phyloP scores from a whole-genome alignment of 768 basidiomycete species.

The Dioszegia aurantiaca region DNA sequence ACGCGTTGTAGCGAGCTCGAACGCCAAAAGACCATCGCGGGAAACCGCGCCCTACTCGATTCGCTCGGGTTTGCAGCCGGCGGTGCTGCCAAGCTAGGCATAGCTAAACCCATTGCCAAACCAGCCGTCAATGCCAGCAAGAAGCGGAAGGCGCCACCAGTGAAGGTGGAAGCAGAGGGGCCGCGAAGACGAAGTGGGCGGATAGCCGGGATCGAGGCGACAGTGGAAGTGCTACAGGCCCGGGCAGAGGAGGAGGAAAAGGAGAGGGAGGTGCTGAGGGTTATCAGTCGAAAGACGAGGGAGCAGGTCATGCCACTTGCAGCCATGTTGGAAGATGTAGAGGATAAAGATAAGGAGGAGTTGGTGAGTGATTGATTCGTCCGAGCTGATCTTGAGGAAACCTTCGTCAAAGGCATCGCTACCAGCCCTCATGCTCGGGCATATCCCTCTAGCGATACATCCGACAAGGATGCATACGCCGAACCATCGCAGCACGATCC shows the following conservation, averaged over 20 bases:
- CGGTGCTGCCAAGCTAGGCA: constrained; percentile 28
- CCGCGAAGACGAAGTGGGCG: constrained; percentile 38
- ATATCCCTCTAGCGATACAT: constrained; percentile 15
- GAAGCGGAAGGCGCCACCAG: constrained; percentile 15
- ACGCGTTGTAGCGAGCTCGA: constrained; percentile 42
- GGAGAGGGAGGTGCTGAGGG: constrained; percentile 37
- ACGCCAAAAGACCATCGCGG: constrained; percentile 48
- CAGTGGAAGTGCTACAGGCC: constrained; percentile 30
- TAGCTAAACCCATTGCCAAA: constrained; percentile 17
- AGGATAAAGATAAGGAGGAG: constrained; percentile 20
- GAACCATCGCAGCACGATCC: constrained; percentile 10
- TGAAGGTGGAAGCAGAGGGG: constrained; percentile 24
- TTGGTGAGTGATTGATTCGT: constrained; percentile 22
- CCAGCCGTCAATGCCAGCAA: constrained; percentile 6
- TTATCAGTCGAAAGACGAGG: constrained; percentile 35
- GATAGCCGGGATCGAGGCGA: constrained; percentile 42
- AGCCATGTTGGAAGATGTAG: constrained; percentile 36
- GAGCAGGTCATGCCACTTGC: constrained; percentile 34
- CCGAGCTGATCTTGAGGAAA: constrained; percentile 19
- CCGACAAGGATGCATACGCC: constrained; percentile 28
- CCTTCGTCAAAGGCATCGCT: constrained; percentile 22
- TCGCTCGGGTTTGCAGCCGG: constrained; percentile 43
- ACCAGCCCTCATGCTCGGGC: constrained; percentile 10
- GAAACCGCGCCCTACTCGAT: constrained; percentile 46
- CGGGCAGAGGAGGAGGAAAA: constrained; percentile 37